Percentiles rank a stretch among this genome's conserved stretches.
These are phyloP conservation scores for Polyporus tsugae DNA, from an alignment of 1,284 basidiomycete genomes.

Conservation along the genomic window DNA sequence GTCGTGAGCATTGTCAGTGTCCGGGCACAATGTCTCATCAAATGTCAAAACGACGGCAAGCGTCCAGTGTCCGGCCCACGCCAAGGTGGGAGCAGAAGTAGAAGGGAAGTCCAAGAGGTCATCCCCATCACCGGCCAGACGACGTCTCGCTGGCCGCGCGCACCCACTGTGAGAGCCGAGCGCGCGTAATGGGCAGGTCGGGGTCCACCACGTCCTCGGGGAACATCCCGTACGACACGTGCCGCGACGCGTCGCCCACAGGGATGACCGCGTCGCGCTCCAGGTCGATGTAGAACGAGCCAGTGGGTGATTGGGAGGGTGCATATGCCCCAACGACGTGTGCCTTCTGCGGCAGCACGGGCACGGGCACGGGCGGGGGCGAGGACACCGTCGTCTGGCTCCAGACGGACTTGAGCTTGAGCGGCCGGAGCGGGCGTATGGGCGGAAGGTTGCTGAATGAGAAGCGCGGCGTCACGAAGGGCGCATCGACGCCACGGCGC, in stretches of 20 bases:
- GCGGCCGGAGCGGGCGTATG: slow-evolving; percentile 26
- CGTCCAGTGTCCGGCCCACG: slow-evolving; percentile 22
- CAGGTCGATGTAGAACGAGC: slow-evolving; percentile 34
- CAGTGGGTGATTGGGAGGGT: slow-evolving; percentile 27
- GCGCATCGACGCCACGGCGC: slow-evolving; percentile 61
- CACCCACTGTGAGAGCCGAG: slow-evolving; percentile 63
- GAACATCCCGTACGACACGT: slow-evolving; percentile 44
- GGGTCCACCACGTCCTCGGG: slow-evolving; percentile 54
- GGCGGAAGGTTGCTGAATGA: slow-evolving; percentile 23
- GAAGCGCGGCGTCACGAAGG: slow-evolving; percentile 39
- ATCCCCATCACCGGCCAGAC: slow-evolving; percentile 13
- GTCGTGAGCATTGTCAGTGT: slow-evolving; percentile 16
- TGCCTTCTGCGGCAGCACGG: slow-evolving; percentile 31
- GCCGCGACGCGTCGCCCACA: slow-evolving; percentile 27
- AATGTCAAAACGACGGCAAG: slow-evolving; percentile 21
- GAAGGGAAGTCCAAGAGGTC: not conserved
- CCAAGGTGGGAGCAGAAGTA: not conserved
- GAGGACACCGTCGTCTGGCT: slow-evolving; percentile 30
- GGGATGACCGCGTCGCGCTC: slow-evolving; percentile 31
- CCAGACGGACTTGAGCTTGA: slow-evolving; percentile 37
- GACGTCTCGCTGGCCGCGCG: slow-evolving; percentile 48
- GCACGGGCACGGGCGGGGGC: slow-evolving; percentile 22
- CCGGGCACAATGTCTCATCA: slow-evolving; percentile 15
- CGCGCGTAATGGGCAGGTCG: slow-evolving; percentile 63
- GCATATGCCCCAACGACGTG: slow-evolving; percentile 14